Evolutionary conservation across 352 stramenopile genomes (phyloP), one percentile per base, ranked within the genome.

Genomic region (Phytophthora multivora): DNA sequence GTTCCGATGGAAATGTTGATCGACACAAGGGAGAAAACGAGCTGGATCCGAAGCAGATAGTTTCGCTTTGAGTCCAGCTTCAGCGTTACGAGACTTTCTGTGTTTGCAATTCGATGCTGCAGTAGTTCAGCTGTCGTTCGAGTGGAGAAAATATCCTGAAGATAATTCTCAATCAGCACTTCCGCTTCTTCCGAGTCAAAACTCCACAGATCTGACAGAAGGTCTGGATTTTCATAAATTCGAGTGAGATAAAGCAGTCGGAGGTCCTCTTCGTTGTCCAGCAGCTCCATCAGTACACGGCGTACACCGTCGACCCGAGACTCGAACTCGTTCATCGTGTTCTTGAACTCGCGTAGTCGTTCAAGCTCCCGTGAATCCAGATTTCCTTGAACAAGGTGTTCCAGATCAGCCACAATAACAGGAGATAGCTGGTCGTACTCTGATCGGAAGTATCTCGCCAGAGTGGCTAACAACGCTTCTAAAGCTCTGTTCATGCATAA

Each of bases 101-200:
- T 89, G 56, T 86, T 89, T 33, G 77, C 52, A 47, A 91, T 89
- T 9, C 82, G 82, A 19, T 78, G 70, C 58, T 90, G 79, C 47
- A 91, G 60, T 0, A 91, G 52, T 12, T 59, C 71, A 8, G 78
- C 79, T 35, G 82, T 90, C 9, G 81, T 88, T 9, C 75, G 74
- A 0, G 79, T 90, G 9, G 82, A 83, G 49, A 88, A 82, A 23
- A 91, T 91, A 39, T 91, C 78, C 33, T 88, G 78, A n/a, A 90
- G 54, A 40, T 90, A 90, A 21, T 82, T 86, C 50, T 90, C 78
- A 23, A 90, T 68, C 41, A 90, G 49, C 0, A 75, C 76, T 56
- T 89, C 80, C 3, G 77, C 80, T 60, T 88, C 78, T 66, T 89
- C 80, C 6, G 79, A 83, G 53, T 89, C 80, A 35, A 86, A 84